Percentiles rank a stretch among this genome's conserved stretches.
Evolutionary conservation across 306 rosid genomes (phyloP).

Genomic region (Pachyrhizus erosus): DNA sequence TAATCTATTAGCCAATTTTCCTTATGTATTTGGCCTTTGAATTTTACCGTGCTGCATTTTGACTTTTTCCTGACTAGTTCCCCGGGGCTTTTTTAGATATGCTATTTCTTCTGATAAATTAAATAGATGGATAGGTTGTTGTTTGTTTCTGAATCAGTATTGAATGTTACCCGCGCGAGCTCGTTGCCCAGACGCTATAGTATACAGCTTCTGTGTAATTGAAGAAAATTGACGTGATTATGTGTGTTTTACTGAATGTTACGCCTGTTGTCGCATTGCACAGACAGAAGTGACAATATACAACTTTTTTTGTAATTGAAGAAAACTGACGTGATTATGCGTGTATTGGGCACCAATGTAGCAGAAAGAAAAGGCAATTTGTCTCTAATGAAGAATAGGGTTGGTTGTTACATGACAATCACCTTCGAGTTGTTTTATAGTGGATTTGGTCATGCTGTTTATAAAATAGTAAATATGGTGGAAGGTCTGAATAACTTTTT

Average conservation of each 20-base stretch:
- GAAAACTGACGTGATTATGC: not conserved
- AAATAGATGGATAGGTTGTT: not conserved
- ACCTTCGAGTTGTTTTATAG: constrained; percentile 9
- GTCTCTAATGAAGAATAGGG: not conserved
- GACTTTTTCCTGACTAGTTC: constrained; percentile 42
- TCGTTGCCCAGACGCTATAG: not conserved
- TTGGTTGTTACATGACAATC: not conserved
- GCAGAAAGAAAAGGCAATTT: constrained; percentile 17
- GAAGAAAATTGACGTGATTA: not conserved
- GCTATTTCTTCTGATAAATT: not conserved
- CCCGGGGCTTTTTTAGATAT: not conserved
- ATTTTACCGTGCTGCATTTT: constrained; percentile 20
- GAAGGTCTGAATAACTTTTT: not conserved
- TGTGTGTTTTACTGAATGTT: not conserved
- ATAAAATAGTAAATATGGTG: not conserved
- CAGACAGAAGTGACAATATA: not conserved
- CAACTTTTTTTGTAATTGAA: not conserved
- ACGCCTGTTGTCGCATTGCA: not conserved
- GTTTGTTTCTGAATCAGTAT: not conserved
- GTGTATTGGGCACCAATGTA: not conserved
- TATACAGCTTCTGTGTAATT: not conserved
- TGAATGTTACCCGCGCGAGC: not conserved
- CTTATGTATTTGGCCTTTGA: constrained; percentile 1
- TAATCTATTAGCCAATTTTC: not conserved
- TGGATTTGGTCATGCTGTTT: constrained; percentile 17